Evolutionary conservation across 495 filamentous ascomycete species (phyloP), one percentile per base, ranked within the genome.

Genomic region (Melanomma pulvis-pyrius): DNA sequence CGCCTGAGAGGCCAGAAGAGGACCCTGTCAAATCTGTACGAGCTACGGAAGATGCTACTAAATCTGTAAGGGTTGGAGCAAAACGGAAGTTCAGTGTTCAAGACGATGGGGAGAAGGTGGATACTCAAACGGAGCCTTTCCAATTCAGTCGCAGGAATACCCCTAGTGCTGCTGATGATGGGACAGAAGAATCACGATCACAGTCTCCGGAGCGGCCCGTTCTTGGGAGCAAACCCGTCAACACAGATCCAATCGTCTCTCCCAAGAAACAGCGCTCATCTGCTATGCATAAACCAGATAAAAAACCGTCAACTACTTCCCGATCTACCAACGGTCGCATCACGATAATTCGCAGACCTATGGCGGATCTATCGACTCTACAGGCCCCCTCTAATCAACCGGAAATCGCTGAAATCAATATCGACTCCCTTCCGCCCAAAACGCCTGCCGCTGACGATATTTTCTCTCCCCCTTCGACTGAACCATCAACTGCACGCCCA

Each of bases 61-160:
- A 58, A 39, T 9, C 49, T 2, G 34, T 71, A 28, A 47, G 80
- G 53, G 80, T 79, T 19, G 85, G 83, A 15, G 81, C 84, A 2
- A 90, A 90, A 73, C 76, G 87, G 34, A 90, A 90, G 71, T 80
- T 89, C 28, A 84, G 79, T 63, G 79, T 78, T 41, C 71, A 81
- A 5, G 83, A 88, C 19, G 81, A 85, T 21, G 79, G 79, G 5
- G 78, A 82, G 19, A 74, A 79, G 49, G 59, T 54, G 49, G 64
- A 73, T 32, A 65, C 60, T 21, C 75, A 76, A 24, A 47, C 61
- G 34, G 80, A 79, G 22, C 81, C 78, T 19, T 87, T 87, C 68
- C 77, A 82, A 58, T 87, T 83, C 68, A 77, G 72, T 57, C 69
- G 75, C 12, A 74, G 71, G 22, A 60, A 50, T 24, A 50, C 51